Percentiles rank a stretch among this genome's conserved stretches.
phyloP scores from a whole-genome alignment of 2,329 filamentous ascomycete genomes.

The Clonostachys rosea region DNA sequence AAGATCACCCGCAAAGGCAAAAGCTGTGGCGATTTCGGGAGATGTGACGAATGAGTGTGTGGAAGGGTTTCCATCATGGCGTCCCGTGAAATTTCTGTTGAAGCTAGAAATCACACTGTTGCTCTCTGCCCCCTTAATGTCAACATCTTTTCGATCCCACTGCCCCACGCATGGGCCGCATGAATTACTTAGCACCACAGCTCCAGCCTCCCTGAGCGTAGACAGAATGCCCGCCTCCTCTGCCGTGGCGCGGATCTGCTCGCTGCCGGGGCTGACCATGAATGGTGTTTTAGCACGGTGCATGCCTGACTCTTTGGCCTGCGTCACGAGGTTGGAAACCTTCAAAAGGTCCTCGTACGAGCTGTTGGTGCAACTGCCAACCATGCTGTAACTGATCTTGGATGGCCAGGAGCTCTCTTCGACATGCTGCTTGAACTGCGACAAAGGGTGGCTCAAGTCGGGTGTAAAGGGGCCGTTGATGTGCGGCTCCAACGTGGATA shows the following conservation, averaged over 20 bases:
- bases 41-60: constrained; percentile 44
- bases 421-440: constrained; percentile 16
- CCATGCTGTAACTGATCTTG: constrained; percentile 18
- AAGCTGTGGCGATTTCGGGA: constrained; percentile 36
- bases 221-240: constrained; percentile 19
- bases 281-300: constrained; percentile 18
- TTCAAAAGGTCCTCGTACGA: constrained; percentile 27
- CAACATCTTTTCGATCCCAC: constrained; percentile 24
- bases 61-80: constrained; percentile 29
- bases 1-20: constrained; percentile 30
- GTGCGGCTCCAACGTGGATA: constrained; percentile 22
- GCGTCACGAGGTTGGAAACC: constrained; percentile 15
- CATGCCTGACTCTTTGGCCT: constrained; percentile 20
- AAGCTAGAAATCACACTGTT: constrained; percentile 26
- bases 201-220: constrained; percentile 17
- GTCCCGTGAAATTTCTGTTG: constrained; percentile 28
- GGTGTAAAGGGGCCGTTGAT: constrained; percentile 27
- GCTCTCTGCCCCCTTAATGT: constrained; percentile 11
- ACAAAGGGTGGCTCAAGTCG: constrained; percentile 22
- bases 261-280: constrained; percentile 23
- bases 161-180: constrained; percentile 27
- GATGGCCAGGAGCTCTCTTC: constrained; percentile 19
- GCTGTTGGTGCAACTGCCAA: constrained; percentile 27
- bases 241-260: constrained; percentile 22
- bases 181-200: constrained; percentile 20